Base-by-base conservation (phyloP, 257 asterid genomes). In the Voacanga thouarsii region DNA sequence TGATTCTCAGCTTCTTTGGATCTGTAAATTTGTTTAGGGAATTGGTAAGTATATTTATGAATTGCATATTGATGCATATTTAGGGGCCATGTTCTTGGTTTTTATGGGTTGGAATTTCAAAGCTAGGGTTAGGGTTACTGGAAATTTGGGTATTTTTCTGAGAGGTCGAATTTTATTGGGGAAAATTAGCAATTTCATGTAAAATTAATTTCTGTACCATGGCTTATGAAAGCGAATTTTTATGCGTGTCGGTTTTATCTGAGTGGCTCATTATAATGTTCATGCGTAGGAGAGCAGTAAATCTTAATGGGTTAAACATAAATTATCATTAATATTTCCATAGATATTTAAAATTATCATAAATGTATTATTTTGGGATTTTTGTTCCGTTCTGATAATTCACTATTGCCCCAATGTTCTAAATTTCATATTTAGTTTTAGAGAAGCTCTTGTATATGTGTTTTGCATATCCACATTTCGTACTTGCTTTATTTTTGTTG, bases 81-180 rank as follows among this genome's bases (percentile, higher is more conserved):
- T 69, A 75, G 43, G 45, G 23, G 59, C 33, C 24, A 26, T 30
- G 44, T 60, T 12, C 59, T 39, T 30, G 24, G 63, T 43, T 71
- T 49, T 24, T 51, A 28, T 1, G 0, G 49, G 37, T 74, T 1
- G 2, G 28, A 39, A 43, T 74, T 84, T 66, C 66, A 63, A 72
- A 78, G 64, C 80, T 87, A 77, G 90, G 93, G 90, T 86, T 86
- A 83, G 87, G 93, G 85, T 84, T 88, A 84, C 33, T n/a, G 44
- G 66, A 12, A 74, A 33, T 66, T 67, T n/a, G 18, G 63, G 5
- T 57, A 0, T 19, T 72, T 44, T 61, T 26, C 30, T 72, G 2
- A 72, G 26, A 4, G 18, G 47, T 72, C 24, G 33, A 50, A 7
- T 68, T 78, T 59, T 23, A 30, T 80, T 77, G 87, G 79, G 81